Evolutionary conservation across 768 basidiomycete genomes (phyloP), one percentile per base, ranked within the genome.

Genomic region (Suillus brevipes): DNA sequence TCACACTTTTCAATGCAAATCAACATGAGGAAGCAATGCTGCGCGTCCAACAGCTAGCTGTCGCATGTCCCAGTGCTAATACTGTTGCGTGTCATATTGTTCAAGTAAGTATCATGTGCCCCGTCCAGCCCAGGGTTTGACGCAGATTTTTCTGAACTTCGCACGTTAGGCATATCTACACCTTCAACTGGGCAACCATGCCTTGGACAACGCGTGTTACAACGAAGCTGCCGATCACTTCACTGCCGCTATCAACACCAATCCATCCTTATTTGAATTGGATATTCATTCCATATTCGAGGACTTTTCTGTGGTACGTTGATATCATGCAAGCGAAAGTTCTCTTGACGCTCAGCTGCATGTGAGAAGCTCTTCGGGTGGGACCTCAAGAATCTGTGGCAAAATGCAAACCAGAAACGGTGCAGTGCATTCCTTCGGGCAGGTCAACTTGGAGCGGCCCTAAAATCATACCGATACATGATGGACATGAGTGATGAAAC

Each of bases 1-100:
- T 57, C 13, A 36, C 36, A 6, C 56, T 57, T 7, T 57, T 57
- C 56, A 57, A 37, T 37, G 56, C n/a, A 37, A 57, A 57, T 57
- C n/a, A 37, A 14, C 36, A 23, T 4, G 7, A 57, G 6, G 56
- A 57, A 3, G 56, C 56, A 57, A 23, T 57, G 7, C 0, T 57
- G 36, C 56, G n/a, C 3, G n/a, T 57, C n/a, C 56, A 57, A 37
- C 12, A 37, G 13, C 7, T 37, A n/a, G 6, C n/a, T 8, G n/a
- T 12, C 2, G n/a, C n/a, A 23, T 56, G 55, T 36, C 20, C 55
- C 12, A 5, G 13, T 9, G 13, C 7, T 7, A 13, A 57, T 37
- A 23, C 36, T 37, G 4, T 23, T 57, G 36, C 36, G 6, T 57
- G 56, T 57, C n/a, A 13, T 57, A 6, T 37, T 2, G 56, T 57